A percentile compares a stretch with the other conserved stretches of the same genome.
Evolutionary conservation across 257 asterid species (phyloP).

Genomic region (Voacanga thouarsii): DNA sequence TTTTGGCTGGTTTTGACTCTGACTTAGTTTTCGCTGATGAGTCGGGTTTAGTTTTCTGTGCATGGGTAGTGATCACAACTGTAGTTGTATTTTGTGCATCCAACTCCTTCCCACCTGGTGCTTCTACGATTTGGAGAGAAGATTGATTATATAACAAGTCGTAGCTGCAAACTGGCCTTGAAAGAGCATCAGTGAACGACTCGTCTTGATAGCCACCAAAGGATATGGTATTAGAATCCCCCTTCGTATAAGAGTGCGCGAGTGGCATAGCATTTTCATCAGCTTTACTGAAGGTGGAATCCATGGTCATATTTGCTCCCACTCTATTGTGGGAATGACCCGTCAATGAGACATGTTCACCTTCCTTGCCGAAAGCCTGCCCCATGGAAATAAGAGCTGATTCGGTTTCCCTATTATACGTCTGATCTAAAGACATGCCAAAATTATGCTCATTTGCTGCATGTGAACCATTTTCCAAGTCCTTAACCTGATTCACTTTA

Average conservation of each 20-base stretch:
- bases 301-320: slow-evolving; percentile 45
- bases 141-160: slow-evolving; percentile 60
- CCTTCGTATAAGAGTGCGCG: slow-evolving; percentile 47
- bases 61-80: slow-evolving; percentile 32
- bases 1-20: slow-evolving; percentile 59
- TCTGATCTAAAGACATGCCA: slow-evolving; percentile 48
- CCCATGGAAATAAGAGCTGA: slow-evolving; percentile 46
- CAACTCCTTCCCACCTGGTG: slow-evolving; percentile 40
- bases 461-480: slow-evolving; percentile 45
- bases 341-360: slow-evolving; percentile 44
- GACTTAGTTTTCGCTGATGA: slow-evolving; percentile 43
- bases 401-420: slow-evolving; percentile 48
- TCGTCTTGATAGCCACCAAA: slow-evolving; percentile 72
- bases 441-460: slow-evolving; percentile 38
- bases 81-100: slow-evolving; percentile 33
- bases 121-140: slow-evolving; percentile 49
- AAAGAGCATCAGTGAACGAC: slow-evolving; percentile 49
- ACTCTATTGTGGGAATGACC: slow-evolving; percentile 45
- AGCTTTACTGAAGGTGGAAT: slow-evolving; percentile 43
- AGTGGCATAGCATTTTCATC: slow-evolving; percentile 35
- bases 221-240: slow-evolving; percentile 40
- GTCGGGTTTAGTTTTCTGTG: slow-evolving; percentile 44
- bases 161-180: slow-evolving; percentile 61
- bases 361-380: slow-evolving; percentile 54
- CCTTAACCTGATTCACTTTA: slow-evolving; percentile 70